These are phyloP conservation scores for Naematelia encephala DNA, from an alignment of 768 basidiomycete species.

Conservation along the genomic window DNA sequence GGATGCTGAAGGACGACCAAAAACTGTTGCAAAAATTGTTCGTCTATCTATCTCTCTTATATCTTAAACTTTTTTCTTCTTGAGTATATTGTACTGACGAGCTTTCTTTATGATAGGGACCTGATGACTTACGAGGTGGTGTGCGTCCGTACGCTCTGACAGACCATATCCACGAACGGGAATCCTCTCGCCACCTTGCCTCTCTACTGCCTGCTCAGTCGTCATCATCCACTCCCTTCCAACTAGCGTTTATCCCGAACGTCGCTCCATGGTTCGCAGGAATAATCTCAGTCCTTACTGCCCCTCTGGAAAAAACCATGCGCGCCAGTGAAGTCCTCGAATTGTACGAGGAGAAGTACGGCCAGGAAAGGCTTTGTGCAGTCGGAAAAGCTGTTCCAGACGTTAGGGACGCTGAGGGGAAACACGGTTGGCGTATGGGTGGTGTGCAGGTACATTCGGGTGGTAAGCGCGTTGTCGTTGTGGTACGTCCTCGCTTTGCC, in stretches of 20 bases:
- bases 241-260: conserved; percentile 78
- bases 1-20: conserved; percentile 66
- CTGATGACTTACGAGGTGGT: conserved; percentile 70
- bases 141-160: conserved; percentile 85
- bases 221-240: conserved; percentile 46
- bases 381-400: conserved; percentile 68
- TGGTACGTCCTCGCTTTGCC: conserved; percentile 57
- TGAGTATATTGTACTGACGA: neutral
- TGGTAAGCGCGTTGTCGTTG: conserved; percentile 88
- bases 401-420: conserved; percentile 64
- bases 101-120: conserved; percentile 49
- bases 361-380: conserved; percentile 66
- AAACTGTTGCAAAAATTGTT: conserved; percentile 73
- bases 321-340: conserved; percentile 68
- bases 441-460: conserved; percentile 89
- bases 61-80: neutral
- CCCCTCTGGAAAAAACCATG: conserved; percentile 68
- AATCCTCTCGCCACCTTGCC: conserved; percentile 80
- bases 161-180: conserved; percentile 98
- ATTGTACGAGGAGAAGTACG: conserved; percentile 76
- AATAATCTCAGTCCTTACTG: conserved; percentile 79
- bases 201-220: conserved; percentile 46
- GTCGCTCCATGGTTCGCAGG: conserved; percentile 96
- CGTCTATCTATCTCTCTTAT: conserved; percentile 15
- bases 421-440: conserved; percentile 86